These are phyloP conservation scores for Mortierella sp. DNA, from an alignment of 371 early-diverging fungal species.

Conservation along the genomic window DNA sequence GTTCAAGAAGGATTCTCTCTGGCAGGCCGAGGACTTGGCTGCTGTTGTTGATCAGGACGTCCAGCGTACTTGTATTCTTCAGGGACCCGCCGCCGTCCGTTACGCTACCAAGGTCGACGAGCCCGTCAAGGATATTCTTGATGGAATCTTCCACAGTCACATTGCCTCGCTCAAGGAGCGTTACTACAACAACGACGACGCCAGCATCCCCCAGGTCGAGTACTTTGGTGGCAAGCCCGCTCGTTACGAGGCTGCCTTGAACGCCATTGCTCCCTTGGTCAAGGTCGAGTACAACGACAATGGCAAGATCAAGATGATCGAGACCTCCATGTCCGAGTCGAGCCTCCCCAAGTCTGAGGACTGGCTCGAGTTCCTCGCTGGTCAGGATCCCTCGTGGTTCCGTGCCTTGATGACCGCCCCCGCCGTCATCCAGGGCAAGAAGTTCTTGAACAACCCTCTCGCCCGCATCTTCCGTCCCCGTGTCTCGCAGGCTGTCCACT, in stretches of 20 bases:
- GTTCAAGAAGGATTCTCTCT: slow-evolving; percentile 97
- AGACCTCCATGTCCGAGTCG: slow-evolving; percentile 64
- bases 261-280: slow-evolving; percentile 38
- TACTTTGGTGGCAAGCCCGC: slow-evolving; percentile 82
- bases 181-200: slow-evolving; percentile 79
- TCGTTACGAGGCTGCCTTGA: slow-evolving; percentile 38
- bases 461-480: slow-evolving; percentile 88
- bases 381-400: slow-evolving; percentile 84
- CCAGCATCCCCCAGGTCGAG: slow-evolving; percentile 83
- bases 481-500: slow-evolving; percentile 81
- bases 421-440: slow-evolving; percentile 85
- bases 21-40: slow-evolving; percentile 95
- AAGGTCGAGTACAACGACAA: slow-evolving; percentile 48
- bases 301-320: slow-evolving; percentile 66
- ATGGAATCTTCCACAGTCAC: slow-evolving; percentile 88
- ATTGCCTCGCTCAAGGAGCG: slow-evolving; percentile 82
- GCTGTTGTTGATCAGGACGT: slow-evolving; percentile 94
- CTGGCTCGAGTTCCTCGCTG: slow-evolving; percentile 85
- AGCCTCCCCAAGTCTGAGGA: slow-evolving; percentile 77
- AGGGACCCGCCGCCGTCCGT: slow-evolving; percentile 93
- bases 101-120: slow-evolving; percentile 86
- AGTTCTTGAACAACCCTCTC: slow-evolving; percentile 84
- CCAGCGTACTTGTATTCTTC: slow-evolving; percentile 93
- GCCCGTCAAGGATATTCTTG: slow-evolving; percentile 93
- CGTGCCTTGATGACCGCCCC: slow-evolving; percentile 89